A percentile compares a stretch with the other conserved stretches of the same genome.
Conservation (phyloP, 2,329 filamentous ascomycete genomes). For the Emydomyces testavorans region DNA sequence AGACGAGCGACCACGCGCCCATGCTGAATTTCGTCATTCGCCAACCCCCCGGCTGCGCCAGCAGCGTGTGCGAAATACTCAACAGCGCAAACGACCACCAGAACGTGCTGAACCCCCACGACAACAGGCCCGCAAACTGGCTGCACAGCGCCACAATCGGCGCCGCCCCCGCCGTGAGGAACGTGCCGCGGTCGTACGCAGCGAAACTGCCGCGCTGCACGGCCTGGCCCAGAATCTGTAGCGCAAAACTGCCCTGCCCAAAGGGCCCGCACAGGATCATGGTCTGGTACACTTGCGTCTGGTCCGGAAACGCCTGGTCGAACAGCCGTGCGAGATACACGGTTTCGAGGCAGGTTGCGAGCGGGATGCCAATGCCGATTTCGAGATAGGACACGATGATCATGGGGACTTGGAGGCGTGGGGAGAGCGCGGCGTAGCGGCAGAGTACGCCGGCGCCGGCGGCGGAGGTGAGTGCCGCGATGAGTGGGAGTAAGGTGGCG, state of each 20-base stretch:
- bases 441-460: constrained; percentile 32
- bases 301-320: constrained; percentile 18
- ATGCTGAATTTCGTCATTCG: constrained; percentile 23
- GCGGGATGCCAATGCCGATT: constrained; percentile 26
- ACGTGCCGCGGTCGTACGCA: constrained; percentile 24
- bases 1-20: constrained; percentile 29
- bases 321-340: constrained; percentile 29
- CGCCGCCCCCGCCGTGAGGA: constrained; percentile 28
- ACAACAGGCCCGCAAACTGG: constrained; percentile 29
- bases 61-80: constrained; percentile 24
- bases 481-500: constrained; percentile 30
- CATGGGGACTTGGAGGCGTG: constrained; percentile 28
- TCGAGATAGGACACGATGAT: constrained; percentile 35
- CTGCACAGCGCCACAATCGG: constrained; percentile 26
- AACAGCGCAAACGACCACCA: constrained; percentile 35
- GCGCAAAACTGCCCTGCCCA: constrained; percentile 32
- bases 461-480: constrained; percentile 32
- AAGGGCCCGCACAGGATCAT: constrained; percentile 36
- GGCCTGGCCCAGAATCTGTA: constrained; percentile 30
- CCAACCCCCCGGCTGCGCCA: constrained; percentile 18
- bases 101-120: constrained; percentile 34
- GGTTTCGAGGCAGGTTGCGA: constrained; percentile 26
- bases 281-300: constrained; percentile 26
- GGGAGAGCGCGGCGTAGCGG: constrained; percentile 20
- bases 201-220: constrained; percentile 26